Evolutionary conservation across 768 basidiomycete species (phyloP).

Genomic region (Lyophyllum semitale): DNA sequence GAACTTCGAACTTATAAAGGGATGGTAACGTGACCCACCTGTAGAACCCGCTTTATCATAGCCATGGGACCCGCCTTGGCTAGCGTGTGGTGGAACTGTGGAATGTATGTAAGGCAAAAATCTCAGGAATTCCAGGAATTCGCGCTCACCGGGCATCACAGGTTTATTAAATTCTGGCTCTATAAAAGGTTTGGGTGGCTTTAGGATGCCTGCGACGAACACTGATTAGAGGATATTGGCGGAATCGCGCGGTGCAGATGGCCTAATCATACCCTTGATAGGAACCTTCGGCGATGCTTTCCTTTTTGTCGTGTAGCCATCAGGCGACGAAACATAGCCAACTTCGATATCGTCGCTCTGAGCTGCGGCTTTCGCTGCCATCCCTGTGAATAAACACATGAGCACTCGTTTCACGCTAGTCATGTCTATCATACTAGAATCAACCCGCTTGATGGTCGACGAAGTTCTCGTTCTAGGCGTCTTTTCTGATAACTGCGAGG

Average conservation of each 20-base stretch:
- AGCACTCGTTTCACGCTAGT: not conserved
- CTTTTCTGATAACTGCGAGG: not conserved
- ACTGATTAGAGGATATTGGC: not conserved
- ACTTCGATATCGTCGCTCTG: not conserved
- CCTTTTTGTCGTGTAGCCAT: not conserved
- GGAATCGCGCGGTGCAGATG: not conserved
- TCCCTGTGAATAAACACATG: slow-evolving; percentile 4
- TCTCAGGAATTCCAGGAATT: not conserved
- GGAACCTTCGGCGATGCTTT: not conserved
- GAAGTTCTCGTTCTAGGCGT: slow-evolving; percentile 9
- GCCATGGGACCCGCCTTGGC: slow-evolving; percentile 11
- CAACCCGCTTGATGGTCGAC: not conserved
- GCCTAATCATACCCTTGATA: slow-evolving; percentile 1
- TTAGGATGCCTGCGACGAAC: slow-evolving; percentile 9
- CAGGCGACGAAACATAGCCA: not conserved
- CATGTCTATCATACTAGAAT: slow-evolving; percentile 1
- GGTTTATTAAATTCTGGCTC: slow-evolving; percentile 10
- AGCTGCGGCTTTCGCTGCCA: slow-evolving; percentile 1
- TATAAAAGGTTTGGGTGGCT: slow-evolving; percentile 9
- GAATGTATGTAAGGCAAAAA: not conserved
- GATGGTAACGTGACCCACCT: slow-evolving; percentile 13
- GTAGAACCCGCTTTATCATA: slow-evolving; percentile 8
- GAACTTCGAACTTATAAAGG: slow-evolving; percentile 1
- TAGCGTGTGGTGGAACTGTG: slow-evolving; percentile 6
- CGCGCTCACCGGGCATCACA: slow-evolving; percentile 12